Conservation (phyloP, 2,329 filamentous ascomycete species). For the Clarireedia monteithiana region DNA sequence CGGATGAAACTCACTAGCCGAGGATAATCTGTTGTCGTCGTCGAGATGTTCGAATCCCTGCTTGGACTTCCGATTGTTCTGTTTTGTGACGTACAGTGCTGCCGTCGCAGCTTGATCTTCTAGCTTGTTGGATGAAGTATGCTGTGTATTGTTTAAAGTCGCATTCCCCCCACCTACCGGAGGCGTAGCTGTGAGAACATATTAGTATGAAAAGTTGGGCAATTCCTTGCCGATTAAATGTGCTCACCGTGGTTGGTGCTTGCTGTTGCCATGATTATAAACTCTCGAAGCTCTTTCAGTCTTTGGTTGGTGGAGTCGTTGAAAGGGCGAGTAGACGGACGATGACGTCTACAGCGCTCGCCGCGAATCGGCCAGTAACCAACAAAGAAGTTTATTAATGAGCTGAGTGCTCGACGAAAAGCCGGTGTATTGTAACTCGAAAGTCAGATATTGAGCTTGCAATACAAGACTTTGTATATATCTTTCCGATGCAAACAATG, state of each 20-base stretch:
- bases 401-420: too few relatives aligned
- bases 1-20: conserved; percentile 39
- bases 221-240: neutral
- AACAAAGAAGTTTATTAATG: neutral
- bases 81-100: conserved; percentile 47
- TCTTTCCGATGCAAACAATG: too few relatives aligned
- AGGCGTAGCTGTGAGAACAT: neutral
- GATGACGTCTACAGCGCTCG: neutral
- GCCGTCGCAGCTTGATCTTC: conserved; percentile 48
- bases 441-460: too few relatives aligned
- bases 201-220: neutral
- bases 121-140: conserved; percentile 23
- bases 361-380: conserved; percentile 11
- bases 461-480: too few relatives aligned
- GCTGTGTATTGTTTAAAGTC: conserved; percentile 1
- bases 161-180: neutral
- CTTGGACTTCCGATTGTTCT: conserved; percentile 10
- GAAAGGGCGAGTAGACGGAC: neutral
- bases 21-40: conserved; percentile 47
- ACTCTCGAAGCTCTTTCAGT: neutral
- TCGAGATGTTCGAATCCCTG: conserved; percentile 32
- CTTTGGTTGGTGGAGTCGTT: neutral
- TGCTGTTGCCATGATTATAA: neutral
- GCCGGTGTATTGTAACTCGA: too few relatives aligned
- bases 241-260: neutral